Evolutionary conservation across 1,284 basidiomycete species (phyloP).

Genomic region (Papiliotrema flavescens): DNA sequence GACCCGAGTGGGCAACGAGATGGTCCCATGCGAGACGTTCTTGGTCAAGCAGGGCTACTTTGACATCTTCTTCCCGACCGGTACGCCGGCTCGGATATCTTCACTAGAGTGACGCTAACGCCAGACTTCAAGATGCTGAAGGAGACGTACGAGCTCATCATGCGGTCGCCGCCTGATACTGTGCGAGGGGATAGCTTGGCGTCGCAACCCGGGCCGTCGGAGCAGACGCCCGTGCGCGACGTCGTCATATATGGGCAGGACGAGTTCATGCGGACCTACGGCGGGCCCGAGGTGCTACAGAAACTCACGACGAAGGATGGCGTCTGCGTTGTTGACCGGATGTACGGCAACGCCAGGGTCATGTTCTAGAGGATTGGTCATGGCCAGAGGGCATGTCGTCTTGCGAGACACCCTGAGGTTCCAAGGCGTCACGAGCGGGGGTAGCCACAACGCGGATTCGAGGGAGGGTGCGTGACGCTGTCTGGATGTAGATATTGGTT

Average conservation of each 20-base stretch:
- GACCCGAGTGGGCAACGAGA: conserved; percentile 77
- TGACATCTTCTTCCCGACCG: conserved; percentile 98
- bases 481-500: too few relatives aligned
- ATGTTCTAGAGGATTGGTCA: conserved; percentile 44
- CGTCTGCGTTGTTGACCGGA: conserved; percentile 40
- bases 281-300: conserved; percentile 28
- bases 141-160: conserved; percentile 80
- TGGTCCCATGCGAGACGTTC: conserved; percentile 84
- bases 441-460: too few relatives aligned
- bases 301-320: conserved; percentile 40
- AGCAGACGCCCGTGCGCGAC: conserved; percentile 36
- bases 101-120: not conserved
- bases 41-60: conserved; percentile 95
- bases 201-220: conserved; percentile 34
- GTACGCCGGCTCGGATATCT: conserved; percentile 20
- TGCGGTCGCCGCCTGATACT: conserved; percentile 49
- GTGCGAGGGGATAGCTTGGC: conserved; percentile 4
- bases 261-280: conserved; percentile 42
- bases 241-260: conserved; percentile 44
- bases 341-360: conserved; percentile 49
- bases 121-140: conserved; percentile 71
- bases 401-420: too few relatives aligned
- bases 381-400: too few relatives aligned
- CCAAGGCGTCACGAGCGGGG: too few relatives aligned
- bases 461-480: too few relatives aligned